These are phyloP conservation scores for Peniophora sp. DNA, from an alignment of 1,284 basidiomycete genomes.

Conservation along the genomic window DNA sequence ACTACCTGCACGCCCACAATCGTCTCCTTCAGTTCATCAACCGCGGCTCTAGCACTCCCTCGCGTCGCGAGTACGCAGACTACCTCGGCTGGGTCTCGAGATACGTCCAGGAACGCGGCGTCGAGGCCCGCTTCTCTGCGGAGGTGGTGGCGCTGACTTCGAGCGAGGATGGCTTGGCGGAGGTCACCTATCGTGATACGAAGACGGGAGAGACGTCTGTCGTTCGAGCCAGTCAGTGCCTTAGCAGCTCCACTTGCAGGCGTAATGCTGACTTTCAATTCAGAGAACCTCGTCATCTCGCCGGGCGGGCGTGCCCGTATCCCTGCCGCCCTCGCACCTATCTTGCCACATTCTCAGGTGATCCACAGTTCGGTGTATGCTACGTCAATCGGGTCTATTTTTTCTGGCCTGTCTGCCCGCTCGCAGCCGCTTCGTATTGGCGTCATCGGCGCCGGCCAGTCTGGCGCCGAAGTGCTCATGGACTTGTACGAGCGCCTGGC, in stretches of 20 bases:
- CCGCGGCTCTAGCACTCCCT: slow-evolving; percentile 26
- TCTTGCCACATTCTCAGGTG: slow-evolving; percentile 28
- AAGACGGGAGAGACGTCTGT: slow-evolving; percentile 26
- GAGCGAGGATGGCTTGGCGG: slow-evolving; percentile 25
- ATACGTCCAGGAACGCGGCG: slow-evolving; percentile 33
- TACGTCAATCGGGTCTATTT: slow-evolving; percentile 29
- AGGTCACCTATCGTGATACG: slow-evolving; percentile 29
- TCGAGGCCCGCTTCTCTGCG: slow-evolving; percentile 39
- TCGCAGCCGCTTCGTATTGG: slow-evolving; percentile 33
- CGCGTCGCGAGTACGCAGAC: slow-evolving; percentile 42
- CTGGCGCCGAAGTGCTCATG: slow-evolving; percentile 46
- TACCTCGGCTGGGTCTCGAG: slow-evolving; percentile 49
- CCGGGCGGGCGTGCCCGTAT: slow-evolving; percentile 42
- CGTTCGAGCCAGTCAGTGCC: slow-evolving; percentile 31
- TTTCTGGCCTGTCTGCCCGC: slow-evolving; percentile 18
- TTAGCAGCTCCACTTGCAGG: slow-evolving; percentile 6
- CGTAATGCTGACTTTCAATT: slow-evolving; percentile 8
- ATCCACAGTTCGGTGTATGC: slow-evolving; percentile 39
- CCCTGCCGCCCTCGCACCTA: slow-evolving; percentile 28
- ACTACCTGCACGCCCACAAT: slow-evolving; percentile 44
- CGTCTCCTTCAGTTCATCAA: slow-evolving; percentile 40
- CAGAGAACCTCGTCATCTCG: slow-evolving; percentile 42
- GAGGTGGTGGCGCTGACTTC: slow-evolving; percentile 37
- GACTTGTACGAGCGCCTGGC: slow-evolving; percentile 37
- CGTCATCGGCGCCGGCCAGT: slow-evolving; percentile 49